Base-by-base conservation (phyloP, 2,329 filamentous ascomycete species). In the Hymenoscyphus fructigenus region DNA sequence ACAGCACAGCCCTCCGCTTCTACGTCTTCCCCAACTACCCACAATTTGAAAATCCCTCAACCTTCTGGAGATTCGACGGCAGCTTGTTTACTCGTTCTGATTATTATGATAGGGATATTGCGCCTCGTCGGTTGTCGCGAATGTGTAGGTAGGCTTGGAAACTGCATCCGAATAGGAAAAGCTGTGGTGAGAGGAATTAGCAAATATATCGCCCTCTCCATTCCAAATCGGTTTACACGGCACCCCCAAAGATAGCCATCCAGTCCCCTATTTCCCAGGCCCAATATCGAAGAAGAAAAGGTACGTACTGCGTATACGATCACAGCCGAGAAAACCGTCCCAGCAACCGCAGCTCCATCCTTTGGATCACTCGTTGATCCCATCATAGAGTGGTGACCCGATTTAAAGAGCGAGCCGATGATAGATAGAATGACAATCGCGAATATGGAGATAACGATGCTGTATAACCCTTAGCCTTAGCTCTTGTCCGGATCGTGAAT, bases 111-210 rank as follows among this genome's bases (percentile, higher is more conserved):
- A 97, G 82, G 66, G 90, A 87, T 80, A 97, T 97, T 67, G 92
- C 90, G 69, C 93, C 93, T 76, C 91, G 85, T 78, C 91, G 85
- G 79, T 87, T 92, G 78, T 93, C 90, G 78, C 92, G 89, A 73
- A 92, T 80, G 79, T 98, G 93, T 67, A 97, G 84, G 75, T 91
- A 86, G 68, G 93, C 94, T 78, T 98, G 94, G 71, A 93, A 86
- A 65, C 90, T 91, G 79, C 94, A 98, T 81, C 96, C 97, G 60
- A 96, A 84, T 64, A 97, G 85, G 83, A 98, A 98, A 20, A 84
- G 88, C 93, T 26, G 28, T 29, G n/a, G 41, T 23, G 32, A 32
- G 17, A 32, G 17, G 2, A 12, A 38, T 56, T 47, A 29, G 53
- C 53, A 56, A 14, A 59, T 44, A 29, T 62, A 57, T 32, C 26